phyloP scores from a whole-genome alignment of 2,329 filamentous ascomycete genomes.

The Kalaharituber pfeilii region DNA sequence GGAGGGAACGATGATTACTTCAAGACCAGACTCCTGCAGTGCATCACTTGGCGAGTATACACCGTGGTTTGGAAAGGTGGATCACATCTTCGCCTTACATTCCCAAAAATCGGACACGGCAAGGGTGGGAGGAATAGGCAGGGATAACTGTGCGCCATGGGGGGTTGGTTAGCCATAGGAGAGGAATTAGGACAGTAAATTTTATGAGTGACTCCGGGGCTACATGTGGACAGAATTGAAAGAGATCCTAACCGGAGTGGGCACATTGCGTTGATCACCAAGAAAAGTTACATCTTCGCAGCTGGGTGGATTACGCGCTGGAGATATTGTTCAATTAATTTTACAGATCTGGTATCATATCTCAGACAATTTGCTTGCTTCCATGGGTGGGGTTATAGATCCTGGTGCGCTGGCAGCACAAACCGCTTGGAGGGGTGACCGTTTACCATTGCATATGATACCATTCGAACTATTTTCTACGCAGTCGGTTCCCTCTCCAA shows the following conservation, averaged over 20 bases:
- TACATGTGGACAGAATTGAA: constrained; percentile 80
- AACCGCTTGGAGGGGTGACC: constrained; percentile 89
- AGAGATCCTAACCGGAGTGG: constrained; percentile 87
- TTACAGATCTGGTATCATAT: constrained; percentile 86
- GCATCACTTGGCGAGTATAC: constrained; percentile 74
- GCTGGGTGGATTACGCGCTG: constrained; percentile 81
- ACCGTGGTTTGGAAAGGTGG: constrained; percentile 94
- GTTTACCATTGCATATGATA: constrained; percentile 85
- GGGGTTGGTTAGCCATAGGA: constrained; percentile 79
- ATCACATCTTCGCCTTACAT: constrained; percentile 65
- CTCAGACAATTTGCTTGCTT: constrained; percentile 65
- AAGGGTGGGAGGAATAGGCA: constrained; percentile 87
- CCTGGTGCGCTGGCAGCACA: constrained; percentile 89
- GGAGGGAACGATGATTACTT: constrained; percentile 41
- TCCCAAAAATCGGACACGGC: constrained; percentile 77
- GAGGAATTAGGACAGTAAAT: constrained; percentile 80
- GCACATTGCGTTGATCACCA: constrained; percentile 74
- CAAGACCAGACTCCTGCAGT: constrained; percentile 88
- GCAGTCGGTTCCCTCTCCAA: constrained; percentile 63
- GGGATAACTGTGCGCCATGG: constrained; percentile 76
- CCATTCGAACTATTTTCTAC: constrained; percentile 85
- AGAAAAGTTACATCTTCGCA: constrained; percentile 86
- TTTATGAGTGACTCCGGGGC: constrained; percentile 65
- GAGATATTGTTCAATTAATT: constrained; percentile 78
- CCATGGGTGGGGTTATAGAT: constrained; percentile 85